Percentiles rank a stretch among this genome's conserved stretches.
These are phyloP conservation scores for Phytophthora cajani DNA, from an alignment of 352 stramenopile genomes.

Conservation along the genomic window DNA sequence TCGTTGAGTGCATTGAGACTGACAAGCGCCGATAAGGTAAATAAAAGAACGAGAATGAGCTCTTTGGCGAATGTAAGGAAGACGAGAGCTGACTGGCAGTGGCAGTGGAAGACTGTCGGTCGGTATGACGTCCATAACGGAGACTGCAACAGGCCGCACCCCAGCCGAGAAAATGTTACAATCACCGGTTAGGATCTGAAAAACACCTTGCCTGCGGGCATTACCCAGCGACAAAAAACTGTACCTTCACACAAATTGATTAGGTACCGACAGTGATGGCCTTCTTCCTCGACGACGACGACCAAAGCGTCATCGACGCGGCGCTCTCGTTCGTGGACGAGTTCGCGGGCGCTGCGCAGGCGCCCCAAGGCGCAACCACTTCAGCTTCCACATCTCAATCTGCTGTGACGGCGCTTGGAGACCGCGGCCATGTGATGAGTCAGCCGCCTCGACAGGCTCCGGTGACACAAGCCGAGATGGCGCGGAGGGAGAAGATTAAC, in stretches of 20 bases:
- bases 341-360: constrained; percentile 11
- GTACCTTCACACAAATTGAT: neutral
- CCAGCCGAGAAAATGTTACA: too few relatives aligned
- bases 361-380: neutral
- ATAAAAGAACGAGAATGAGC: too few relatives aligned
- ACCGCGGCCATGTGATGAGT: neutral
- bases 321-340: constrained; percentile 40
- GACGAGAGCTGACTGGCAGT: neutral
- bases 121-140: neutral
- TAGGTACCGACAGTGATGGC: constrained; percentile 4
- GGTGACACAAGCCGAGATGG: neutral
- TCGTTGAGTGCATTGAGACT: neutral
- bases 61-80: too few relatives aligned
- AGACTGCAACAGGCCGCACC: neutral
- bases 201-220: too few relatives aligned
- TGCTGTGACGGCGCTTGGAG: neutral
- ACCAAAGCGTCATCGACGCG: constrained; percentile 29
- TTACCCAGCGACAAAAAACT: too few relatives aligned
- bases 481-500: constrained; percentile 16
- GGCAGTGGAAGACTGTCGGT: neutral
- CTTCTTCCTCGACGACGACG: constrained; percentile 28
- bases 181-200: too few relatives aligned
- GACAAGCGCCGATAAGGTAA: neutral
- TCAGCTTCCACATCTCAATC: neutral
- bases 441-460: neutral